Evolutionary conservation across 345 rosid genomes (phyloP).

Genomic region (Atalantia buxifolia): DNA sequence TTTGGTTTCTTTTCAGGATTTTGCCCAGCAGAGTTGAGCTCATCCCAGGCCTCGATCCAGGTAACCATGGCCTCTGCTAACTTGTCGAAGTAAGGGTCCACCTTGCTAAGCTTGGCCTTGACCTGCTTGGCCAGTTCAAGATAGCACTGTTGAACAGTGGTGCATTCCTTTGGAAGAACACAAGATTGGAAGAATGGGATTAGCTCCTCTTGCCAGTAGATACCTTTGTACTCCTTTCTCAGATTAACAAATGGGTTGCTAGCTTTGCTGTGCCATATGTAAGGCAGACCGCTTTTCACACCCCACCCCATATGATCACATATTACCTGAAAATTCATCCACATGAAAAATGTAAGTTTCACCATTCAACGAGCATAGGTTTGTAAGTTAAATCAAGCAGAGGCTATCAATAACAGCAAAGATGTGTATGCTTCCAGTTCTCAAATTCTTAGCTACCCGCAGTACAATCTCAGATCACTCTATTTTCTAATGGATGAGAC

Average conservation of each 20-base stretch:
- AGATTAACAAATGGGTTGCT: slow-evolving; percentile 44
- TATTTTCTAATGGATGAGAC: neutral
- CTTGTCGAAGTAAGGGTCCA: slow-evolving; percentile 46
- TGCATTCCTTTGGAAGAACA: slow-evolving; percentile 42
- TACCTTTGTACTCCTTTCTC: slow-evolving; percentile 39
- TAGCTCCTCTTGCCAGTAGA: slow-evolving; percentile 44
- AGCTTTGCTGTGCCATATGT: slow-evolving; percentile 43
- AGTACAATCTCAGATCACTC: neutral
- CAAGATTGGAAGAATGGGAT: slow-evolving; percentile 47
- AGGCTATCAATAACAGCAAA: neutral
- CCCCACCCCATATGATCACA: slow-evolving; percentile 61
- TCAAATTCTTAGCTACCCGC: neutral
- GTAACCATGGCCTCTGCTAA: slow-evolving; percentile 53
- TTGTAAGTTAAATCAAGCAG: neutral
- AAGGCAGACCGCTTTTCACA: slow-evolving; percentile 44
- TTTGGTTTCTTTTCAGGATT: slow-evolving; percentile 15
- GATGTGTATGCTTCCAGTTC: neutral
- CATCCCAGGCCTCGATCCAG: slow-evolving; percentile 59
- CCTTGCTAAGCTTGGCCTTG: slow-evolving; percentile 36
- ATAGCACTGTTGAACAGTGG: slow-evolving; percentile 46
- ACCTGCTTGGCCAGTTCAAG: slow-evolving; percentile 41
- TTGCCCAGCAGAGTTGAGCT: slow-evolving; percentile 25
- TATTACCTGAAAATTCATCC: slow-evolving; percentile 31
- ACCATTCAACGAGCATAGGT: neutral
- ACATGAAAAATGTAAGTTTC: slow-evolving; percentile 1